Evolutionary conservation across 495 filamentous ascomycete genomes (phyloP).

Genomic region (Recurvomyces mirabilis): DNA sequence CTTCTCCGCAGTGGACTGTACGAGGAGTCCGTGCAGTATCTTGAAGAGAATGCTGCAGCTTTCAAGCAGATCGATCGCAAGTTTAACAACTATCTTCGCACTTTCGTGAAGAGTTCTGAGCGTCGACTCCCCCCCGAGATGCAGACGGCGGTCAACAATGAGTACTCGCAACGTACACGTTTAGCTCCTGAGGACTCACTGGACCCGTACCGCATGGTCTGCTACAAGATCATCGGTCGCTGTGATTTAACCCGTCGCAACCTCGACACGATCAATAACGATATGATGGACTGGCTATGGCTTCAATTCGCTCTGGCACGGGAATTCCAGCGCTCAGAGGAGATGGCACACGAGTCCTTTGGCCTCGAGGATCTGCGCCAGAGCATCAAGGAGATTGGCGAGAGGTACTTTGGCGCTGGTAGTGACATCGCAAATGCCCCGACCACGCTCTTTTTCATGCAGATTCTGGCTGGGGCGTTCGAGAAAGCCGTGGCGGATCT

Average conservation of each 20-base stretch:
- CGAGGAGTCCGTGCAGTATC: slow-evolving; percentile 74
- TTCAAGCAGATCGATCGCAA: slow-evolving; percentile 85
- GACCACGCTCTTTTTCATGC: slow-evolving; percentile 84
- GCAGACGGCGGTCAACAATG: slow-evolving; percentile 74
- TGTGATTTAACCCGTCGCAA: slow-evolving; percentile 75
- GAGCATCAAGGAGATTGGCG: slow-evolving; percentile 77
- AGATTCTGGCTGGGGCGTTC: slow-evolving; percentile 85
- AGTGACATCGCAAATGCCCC: slow-evolving; percentile 59
- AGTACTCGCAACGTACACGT: slow-evolving; percentile 72
- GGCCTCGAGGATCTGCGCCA: slow-evolving; percentile 75
- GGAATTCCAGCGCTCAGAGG: slow-evolving; percentile 70
- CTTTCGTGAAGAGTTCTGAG: slow-evolving; percentile 59
- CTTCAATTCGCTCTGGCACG: slow-evolving; percentile 85
- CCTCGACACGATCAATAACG: slow-evolving; percentile 67
- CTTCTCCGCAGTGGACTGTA: slow-evolving; percentile 79
- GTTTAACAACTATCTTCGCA: slow-evolving; percentile 78
- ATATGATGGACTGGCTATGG: slow-evolving; percentile 94
- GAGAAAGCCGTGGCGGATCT: slow-evolving; percentile 87
- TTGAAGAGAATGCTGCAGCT: slow-evolving; percentile 58
- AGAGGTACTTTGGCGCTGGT: slow-evolving; percentile 70
- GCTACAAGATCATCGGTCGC: slow-evolving; percentile 93
- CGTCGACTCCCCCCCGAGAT: slow-evolving; percentile 62
- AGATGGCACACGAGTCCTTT: slow-evolving; percentile 78
- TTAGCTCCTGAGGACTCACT: slow-evolving; percentile 77
- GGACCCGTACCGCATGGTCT: slow-evolving; percentile 92